Conservation (phyloP, 768 basidiomycete genomes). For the Pisolithus orientalis region DNA sequence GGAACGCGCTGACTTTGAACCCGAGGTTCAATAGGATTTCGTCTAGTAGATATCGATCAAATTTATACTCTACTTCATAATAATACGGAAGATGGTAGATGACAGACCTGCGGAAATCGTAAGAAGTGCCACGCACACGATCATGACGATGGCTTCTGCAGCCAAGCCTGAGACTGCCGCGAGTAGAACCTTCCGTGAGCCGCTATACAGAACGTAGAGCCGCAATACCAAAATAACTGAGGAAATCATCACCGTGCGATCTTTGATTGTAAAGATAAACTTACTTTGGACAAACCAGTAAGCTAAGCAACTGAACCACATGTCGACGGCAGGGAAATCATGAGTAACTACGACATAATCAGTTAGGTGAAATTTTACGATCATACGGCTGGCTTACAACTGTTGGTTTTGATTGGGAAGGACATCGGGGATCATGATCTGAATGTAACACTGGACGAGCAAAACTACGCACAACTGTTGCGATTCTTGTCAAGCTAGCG, state of each 20-base stretch:
- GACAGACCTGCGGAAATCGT: background rate
- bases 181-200: background rate
- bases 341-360: background rate
- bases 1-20: background rate
- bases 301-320: background rate
- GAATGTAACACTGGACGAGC: too few species aligned
- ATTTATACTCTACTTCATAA: background rate
- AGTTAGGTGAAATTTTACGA: background rate
- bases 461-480: too few species aligned
- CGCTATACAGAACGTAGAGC: background rate
- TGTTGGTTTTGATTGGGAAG: too few species aligned
- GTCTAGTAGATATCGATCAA: background rate
- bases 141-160: background rate
- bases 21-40: background rate
- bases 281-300: background rate
- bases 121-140: background rate
- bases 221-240: background rate
- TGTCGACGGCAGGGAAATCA: background rate
- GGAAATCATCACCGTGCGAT: too few species aligned
- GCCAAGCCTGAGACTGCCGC: background rate
- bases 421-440: too few species aligned
- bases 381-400: too few species aligned
- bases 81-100: too few species aligned
- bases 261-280: background rate
- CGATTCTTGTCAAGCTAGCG: too few species aligned